These are phyloP conservation scores for Pleurotus eryngii DNA, from an alignment of 768 basidiomycete species.

Conservation along the genomic window DNA sequence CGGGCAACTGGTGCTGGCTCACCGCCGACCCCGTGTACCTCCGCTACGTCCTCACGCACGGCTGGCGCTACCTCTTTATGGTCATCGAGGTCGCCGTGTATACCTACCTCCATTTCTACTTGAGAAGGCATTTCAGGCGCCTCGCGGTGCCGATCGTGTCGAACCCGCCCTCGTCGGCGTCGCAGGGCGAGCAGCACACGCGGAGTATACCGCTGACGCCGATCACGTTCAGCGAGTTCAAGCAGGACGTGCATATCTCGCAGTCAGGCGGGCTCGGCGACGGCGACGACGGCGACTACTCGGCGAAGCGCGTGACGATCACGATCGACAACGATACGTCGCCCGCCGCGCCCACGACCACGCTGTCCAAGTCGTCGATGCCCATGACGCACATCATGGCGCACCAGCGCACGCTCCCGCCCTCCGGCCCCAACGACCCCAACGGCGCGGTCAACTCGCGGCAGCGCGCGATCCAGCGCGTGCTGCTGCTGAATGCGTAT, in stretches of 20 bases:
- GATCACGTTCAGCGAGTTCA: slow-evolving; percentile 2
- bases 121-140: background rate
- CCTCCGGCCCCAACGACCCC: background rate
- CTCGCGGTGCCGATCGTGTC: slow-evolving; percentile 5
- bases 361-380: background rate
- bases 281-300: background rate
- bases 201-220: background rate
- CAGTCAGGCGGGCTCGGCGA: background rate
- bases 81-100: slow-evolving; percentile 10
- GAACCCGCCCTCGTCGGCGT: background rate
- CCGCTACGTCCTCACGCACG: slow-evolving; percentile 14
- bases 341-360: background rate
- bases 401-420: background rate
- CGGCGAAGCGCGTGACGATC: background rate
- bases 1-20: slow-evolving; percentile 17
- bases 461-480: slow-evolving; percentile 5
- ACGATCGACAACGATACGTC: background rate
- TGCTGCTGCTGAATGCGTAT: slow-evolving; percentile 14
- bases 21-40: slow-evolving; percentile 10
- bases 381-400: slow-evolving; percentile 3
- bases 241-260: background rate
- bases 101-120: slow-evolving; percentile 2
- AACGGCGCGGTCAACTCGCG: background rate
- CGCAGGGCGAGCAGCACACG: background rate
- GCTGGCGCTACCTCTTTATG: slow-evolving; percentile 16